phyloP scores from a whole-genome alignment of 768 basidiomycete genomes.

The Boletus bicolor region DNA sequence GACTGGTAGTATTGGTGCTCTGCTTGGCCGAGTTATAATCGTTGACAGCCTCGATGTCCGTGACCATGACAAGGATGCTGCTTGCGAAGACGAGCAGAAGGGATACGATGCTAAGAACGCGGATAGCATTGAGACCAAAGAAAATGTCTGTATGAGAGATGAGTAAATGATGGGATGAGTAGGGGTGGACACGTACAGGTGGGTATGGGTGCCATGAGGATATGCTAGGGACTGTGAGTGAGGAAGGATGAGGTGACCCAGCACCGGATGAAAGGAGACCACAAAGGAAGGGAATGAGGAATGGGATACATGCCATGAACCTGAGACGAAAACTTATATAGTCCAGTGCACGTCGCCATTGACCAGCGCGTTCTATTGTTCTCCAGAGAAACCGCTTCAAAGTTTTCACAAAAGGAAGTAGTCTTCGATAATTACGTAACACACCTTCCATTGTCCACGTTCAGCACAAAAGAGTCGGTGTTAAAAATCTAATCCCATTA shows the following conservation, averaged over 20 bases:
- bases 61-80: slow-evolving; percentile 70
- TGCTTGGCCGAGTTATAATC: slow-evolving; percentile 46
- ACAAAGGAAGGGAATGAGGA: slow-evolving; percentile 7
- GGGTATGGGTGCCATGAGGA: slow-evolving; percentile 32
- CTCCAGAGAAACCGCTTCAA: slow-evolving; percentile 13
- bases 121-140: slow-evolving; percentile 75
- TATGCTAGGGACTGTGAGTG: slow-evolving; percentile 12
- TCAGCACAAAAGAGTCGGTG: not conserved
- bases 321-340: slow-evolving; percentile 22
- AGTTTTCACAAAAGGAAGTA: not conserved
- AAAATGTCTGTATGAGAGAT: slow-evolving; percentile 46
- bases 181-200: slow-evolving; percentile 40
- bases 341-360: slow-evolving; percentile 11
- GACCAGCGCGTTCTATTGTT: slow-evolving; percentile 29
- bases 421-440: slow-evolving; percentile 17
- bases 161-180: not conserved
- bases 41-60: slow-evolving; percentile 75
- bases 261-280: slow-evolving; percentile 24
- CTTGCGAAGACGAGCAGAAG: slow-evolving; percentile 78
- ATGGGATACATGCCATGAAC: slow-evolving; percentile 1
- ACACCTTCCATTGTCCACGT: slow-evolving; percentile 25
- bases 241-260: slow-evolving; percentile 28
- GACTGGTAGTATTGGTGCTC: slow-evolving; percentile 28
- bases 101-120: slow-evolving; percentile 73
- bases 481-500: not conserved